phyloP scores from a whole-genome alignment of 768 basidiomycete species.

The Gymnopilus dilepis region DNA sequence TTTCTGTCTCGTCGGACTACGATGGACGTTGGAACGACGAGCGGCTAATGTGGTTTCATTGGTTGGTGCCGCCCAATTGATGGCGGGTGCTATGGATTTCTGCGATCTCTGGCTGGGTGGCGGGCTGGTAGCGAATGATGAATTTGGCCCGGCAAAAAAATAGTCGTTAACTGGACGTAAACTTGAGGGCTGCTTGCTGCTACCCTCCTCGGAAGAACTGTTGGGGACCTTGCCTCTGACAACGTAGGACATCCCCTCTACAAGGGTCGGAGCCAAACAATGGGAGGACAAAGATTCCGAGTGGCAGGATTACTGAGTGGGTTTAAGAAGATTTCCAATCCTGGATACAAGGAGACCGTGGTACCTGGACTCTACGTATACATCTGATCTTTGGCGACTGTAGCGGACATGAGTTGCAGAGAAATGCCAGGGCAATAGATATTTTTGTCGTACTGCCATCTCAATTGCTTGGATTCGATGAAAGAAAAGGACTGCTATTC shows the following conservation, averaged over 20 bases:
- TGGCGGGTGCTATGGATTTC: neutral
- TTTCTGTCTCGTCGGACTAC: neutral
- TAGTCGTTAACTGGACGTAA: neutral
- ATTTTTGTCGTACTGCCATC: conserved; percentile 16
- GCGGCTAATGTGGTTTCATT: neutral
- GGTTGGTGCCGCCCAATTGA: conserved; percentile 1
- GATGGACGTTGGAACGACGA: neutral
- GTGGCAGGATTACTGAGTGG: conserved; percentile 6
- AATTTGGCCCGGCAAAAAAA: conserved; percentile 6
- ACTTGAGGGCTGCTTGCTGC: neutral
- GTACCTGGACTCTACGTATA: conserved; percentile 14
- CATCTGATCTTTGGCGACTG: conserved; percentile 21
- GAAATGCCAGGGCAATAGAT: conserved; percentile 17
- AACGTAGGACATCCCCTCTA: neutral
- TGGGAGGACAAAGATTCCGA: neutral
- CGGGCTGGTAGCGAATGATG: neutral
- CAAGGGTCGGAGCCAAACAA: neutral
- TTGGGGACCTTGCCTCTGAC: neutral
- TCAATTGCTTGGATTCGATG: neutral
- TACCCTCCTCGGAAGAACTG: neutral
- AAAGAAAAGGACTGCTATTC: neutral
- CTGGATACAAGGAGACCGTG: conserved; percentile 20
- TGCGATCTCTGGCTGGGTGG: conserved; percentile 2
- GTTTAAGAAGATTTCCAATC: conserved; percentile 19
- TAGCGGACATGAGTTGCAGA: conserved; percentile 21